phyloP scores from a whole-genome alignment of 805 yeast species.

The Starmerella stigmatis region DNA sequence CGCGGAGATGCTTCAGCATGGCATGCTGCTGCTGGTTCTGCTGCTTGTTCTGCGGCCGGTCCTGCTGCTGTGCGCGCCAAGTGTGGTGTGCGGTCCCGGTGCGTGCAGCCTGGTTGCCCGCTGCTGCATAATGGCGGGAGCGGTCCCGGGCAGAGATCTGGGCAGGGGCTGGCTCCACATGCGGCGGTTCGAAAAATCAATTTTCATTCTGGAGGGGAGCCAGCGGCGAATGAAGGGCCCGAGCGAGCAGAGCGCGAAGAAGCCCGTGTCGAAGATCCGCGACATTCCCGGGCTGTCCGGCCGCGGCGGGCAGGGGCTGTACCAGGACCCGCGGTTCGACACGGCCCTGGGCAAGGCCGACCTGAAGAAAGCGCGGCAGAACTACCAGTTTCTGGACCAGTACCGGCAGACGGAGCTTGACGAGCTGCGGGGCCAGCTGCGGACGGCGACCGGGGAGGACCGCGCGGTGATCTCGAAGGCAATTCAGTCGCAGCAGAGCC shows the following conservation, averaged over 20 bases:
- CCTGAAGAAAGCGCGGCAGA: constrained; percentile 50
- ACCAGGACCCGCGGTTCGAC: constrained; percentile 82
- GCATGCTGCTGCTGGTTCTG: not conserved
- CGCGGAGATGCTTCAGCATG: constrained; percentile 18
- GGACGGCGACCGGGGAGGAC: constrained; percentile 40
- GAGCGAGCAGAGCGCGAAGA: constrained; percentile 61
- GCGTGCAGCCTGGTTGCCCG: too few species aligned
- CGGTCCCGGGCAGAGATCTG: too few species aligned
- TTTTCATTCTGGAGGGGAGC: too few species aligned
- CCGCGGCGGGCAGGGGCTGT: constrained; percentile 35
- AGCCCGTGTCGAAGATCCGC: constrained; percentile 57
- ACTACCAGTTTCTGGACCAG: constrained; percentile 77
- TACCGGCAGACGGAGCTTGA: constrained; percentile 67
- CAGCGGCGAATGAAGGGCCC: constrained; percentile 96
- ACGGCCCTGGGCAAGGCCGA: constrained; percentile 82
- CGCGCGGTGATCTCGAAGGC: constrained; percentile 29
- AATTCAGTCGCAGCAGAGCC: constrained; percentile 29
- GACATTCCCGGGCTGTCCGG: constrained; percentile 42
- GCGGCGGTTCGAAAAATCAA: too few species aligned
- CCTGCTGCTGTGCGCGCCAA: not conserved
- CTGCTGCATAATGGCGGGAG: too few species aligned
- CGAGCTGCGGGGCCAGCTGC: constrained; percentile 45
- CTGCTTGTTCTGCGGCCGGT: too few species aligned
- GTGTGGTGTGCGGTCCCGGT: not conserved
- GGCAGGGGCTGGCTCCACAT: too few species aligned